phyloP scores from a whole-genome alignment of 225 moss, liverwort and hornwort species.

The Marchantia polymorpha region DNA sequence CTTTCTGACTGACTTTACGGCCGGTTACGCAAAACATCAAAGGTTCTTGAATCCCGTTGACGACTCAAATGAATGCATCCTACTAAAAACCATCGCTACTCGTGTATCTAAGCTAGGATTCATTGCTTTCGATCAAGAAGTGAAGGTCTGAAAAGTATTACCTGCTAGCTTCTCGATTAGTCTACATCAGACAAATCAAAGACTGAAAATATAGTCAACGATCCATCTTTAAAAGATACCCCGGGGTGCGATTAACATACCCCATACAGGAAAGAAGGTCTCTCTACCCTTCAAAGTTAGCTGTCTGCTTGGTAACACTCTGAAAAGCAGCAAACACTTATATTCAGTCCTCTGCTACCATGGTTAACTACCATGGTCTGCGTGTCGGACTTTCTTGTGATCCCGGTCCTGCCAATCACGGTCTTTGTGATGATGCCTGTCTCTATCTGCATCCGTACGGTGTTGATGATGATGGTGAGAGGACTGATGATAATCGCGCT shows the following conservation, averaged over 20 bases:
- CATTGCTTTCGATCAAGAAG: constrained; percentile 9
- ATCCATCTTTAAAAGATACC: constrained; percentile 13
- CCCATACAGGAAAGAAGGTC: constrained; percentile 15
- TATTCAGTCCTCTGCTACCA: constrained; percentile 1
- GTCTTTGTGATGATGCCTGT: constrained; percentile 40
- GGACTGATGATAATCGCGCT: constrained; percentile 41
- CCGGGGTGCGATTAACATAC: constrained; percentile 13
- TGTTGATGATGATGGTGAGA: constrained; percentile 45
- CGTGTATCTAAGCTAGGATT: constrained; percentile 5
- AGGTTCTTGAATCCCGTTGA: constrained; percentile 15
- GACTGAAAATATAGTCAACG: constrained; percentile 23
- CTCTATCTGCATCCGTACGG: constrained; percentile 46
- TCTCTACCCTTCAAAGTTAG: constrained; percentile 19
- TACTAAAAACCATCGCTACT: constrained; percentile 12
- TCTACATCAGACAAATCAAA: constrained; percentile 29
- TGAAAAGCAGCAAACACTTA: constrained; percentile 16
- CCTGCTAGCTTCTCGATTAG: constrained; percentile 18
- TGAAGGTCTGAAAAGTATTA: constrained; percentile 3
- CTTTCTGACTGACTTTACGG: constrained; percentile 17
- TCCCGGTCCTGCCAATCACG: constrained; percentile 46
- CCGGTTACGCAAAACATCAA: constrained; percentile 19
- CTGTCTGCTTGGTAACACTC: constrained; percentile 12
- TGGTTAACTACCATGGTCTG: constrained; percentile 37
- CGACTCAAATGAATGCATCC: constrained; percentile 23
- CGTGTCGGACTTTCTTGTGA: constrained; percentile 39